Evolutionary conservation across 2,329 filamentous ascomycete species (phyloP).

Genomic region (Cladosporium sp.): DNA sequence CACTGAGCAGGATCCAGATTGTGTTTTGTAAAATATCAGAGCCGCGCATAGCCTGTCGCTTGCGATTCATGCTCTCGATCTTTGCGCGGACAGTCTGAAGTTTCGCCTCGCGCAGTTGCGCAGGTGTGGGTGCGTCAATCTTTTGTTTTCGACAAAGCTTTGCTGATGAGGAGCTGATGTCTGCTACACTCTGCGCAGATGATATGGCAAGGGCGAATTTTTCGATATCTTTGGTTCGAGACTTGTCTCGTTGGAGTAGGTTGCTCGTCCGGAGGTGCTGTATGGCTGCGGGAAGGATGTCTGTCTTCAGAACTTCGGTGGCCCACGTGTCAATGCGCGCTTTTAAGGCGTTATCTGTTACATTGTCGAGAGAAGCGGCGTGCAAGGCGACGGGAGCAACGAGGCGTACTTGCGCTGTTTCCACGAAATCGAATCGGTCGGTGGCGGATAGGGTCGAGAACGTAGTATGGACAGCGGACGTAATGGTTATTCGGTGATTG

Average conservation of each 20-base stretch:
- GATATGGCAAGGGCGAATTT: slow-evolving; percentile 30
- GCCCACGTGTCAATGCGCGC: slow-evolving; percentile 32
- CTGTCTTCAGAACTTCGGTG: slow-evolving; percentile 29
- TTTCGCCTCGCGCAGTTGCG: slow-evolving; percentile 25
- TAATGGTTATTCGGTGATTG: slow-evolving; percentile 22
- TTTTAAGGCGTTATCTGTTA: slow-evolving; percentile 30
- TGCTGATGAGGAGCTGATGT: slow-evolving; percentile 26
- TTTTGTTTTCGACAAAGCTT: slow-evolving; percentile 33
- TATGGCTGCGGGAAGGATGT: slow-evolving; percentile 26
- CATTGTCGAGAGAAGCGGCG: slow-evolving; percentile 26
- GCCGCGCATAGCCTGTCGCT: slow-evolving; percentile 25
- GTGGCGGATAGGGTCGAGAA: slow-evolving; percentile 14
- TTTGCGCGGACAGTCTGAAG: slow-evolving; percentile 26
- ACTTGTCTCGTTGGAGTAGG: slow-evolving; percentile 22
- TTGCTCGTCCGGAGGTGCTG: slow-evolving; percentile 2
- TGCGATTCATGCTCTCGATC: slow-evolving; percentile 27
- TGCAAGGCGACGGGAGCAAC: slow-evolving; percentile 32
- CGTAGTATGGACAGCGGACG: slow-evolving; percentile 19
- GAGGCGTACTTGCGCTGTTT: slow-evolving; percentile 19
- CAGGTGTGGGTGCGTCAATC: slow-evolving; percentile 25
- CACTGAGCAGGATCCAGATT: slow-evolving; percentile 31
- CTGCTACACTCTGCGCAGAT: slow-evolving; percentile 27
- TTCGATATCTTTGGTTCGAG: slow-evolving; percentile 28
- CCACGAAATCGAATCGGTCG: slow-evolving; percentile 22
- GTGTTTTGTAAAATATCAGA: slow-evolving; percentile 38